phyloP scores from a whole-genome alignment of 176 grass and related monocot genomes.

The Carex cristatella region DNA sequence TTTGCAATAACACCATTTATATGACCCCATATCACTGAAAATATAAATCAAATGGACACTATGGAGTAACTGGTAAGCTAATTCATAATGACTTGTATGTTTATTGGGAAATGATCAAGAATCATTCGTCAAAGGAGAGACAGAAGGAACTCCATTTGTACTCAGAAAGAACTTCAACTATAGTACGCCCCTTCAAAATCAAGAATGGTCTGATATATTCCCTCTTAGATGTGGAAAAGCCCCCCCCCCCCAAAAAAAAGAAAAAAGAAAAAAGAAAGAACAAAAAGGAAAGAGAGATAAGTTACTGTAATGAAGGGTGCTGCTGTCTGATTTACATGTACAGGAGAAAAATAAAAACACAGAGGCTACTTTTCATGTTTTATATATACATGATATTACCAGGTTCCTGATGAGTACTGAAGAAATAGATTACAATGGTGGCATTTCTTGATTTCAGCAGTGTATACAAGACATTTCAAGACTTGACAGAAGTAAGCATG shows the following conservation, averaged over 20 bases:
- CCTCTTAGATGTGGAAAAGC: too few species aligned
- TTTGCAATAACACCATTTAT: conserved; percentile 49
- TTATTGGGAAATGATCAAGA: neutral
- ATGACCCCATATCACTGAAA: conserved; percentile 62
- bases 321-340: neutral
- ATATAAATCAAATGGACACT: neutral
- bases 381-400: too few species aligned
- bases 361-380: neutral
- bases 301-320: neutral
- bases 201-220: too few species aligned
- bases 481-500: neutral
- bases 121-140: neutral
- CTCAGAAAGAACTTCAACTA: neutral
- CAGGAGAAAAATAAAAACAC: neutral
- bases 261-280: neutral
- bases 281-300: neutral
- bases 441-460: too few species aligned
- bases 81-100: neutral
- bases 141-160: neutral
- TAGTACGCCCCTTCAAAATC: neutral
- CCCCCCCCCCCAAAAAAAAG: neutral
- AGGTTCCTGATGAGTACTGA: too few species aligned
- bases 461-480: neutral
- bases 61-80: conserved; percentile 1
- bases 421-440: too few species aligned